A percentile compares a stretch with the other conserved stretches of the same genome.
Evolutionary conservation across 2,329 filamentous ascomycete species (phyloP).

Genomic region (Paramyrothecium sp.): DNA sequence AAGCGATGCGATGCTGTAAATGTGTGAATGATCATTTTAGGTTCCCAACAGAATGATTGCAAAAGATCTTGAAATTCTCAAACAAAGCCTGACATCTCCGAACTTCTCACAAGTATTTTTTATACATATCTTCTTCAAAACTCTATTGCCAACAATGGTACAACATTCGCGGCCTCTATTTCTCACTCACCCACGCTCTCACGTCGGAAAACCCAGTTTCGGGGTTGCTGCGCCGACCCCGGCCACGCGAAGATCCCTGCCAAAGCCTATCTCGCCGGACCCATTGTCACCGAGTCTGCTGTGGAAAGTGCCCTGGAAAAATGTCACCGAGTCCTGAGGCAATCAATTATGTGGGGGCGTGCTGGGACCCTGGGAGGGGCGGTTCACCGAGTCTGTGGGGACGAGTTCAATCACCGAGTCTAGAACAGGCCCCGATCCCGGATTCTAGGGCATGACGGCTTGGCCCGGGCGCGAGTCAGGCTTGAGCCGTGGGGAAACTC

Average conservation of each 20-base stretch:
- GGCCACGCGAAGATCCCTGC: not conserved
- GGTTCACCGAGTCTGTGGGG: conserved; percentile 2
- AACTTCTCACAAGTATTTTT: too few species aligned
- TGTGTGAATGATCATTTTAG: too few species aligned
- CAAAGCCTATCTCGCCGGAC: not conserved
- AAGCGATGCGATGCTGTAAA: too few species aligned
- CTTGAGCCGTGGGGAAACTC: too few species aligned
- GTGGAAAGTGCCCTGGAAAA: not conserved
- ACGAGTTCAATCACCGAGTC: not conserved
- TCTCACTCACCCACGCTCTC: too few species aligned
- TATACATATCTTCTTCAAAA: too few species aligned
- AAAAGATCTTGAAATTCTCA: too few species aligned
- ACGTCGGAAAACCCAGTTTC: not conserved
- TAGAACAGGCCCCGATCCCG: not conserved
- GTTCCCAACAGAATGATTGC: too few species aligned
- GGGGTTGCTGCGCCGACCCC: not conserved
- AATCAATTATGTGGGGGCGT: not conserved
- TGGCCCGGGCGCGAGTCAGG: too few species aligned
- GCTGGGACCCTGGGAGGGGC: not conserved
- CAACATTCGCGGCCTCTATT: too few species aligned
- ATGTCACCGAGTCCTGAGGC: conserved; percentile 1
- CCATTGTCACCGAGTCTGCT: conserved; percentile 1
- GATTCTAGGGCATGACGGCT: not conserved
- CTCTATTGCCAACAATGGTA: too few species aligned
- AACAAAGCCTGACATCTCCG: too few species aligned